Evolutionary conservation across 345 rosid genomes (phyloP), one percentile per base, ranked within the genome.

Genomic region (Chamaenerion angustifolium): DNA sequence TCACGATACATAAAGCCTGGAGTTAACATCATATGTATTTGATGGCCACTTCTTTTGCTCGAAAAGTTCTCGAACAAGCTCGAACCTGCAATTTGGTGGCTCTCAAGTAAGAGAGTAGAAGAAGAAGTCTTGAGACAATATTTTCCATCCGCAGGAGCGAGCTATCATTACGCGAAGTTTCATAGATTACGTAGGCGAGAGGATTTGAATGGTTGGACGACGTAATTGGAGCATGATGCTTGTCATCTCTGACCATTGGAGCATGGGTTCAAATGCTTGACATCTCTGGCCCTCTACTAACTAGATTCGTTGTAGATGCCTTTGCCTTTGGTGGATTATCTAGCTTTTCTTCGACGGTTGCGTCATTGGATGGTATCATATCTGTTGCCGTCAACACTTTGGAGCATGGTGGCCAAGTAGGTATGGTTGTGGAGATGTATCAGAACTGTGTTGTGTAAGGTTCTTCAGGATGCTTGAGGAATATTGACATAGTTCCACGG

Each of bases 361-460:
- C 72, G 1, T 71, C 48, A 2, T 44, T 54, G 0, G 73, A 65
- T 0, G 81, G 81, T 0, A 62, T 67, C 2, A 31, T 72, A 49
- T 66, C 69, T 1, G 40, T 45, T 8, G 40, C 57, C 4, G 67
- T 62, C 8, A 72, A 62, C 48, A 55, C 63, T 2, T 51, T 72
- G 2, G 75, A 76, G 55, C 78, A 76, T 14, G 81, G 64, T 0
- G 68, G 59, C 1, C 77, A 76, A 52, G 68, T 72, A 0, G 81
- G 77, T 3, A 76, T 72, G 77, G 77, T 72, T 44, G 48, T 76
- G n/a, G 81, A 76, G 60, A 76, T 76, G 77, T 76, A 72, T 50
- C 64, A 73, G 45, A 67, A 67, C 64, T 48, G 56, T 27, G n/a
- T n/a, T n/a, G n/a, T n/a, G 76, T 67, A 0, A 77, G 75, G 6